Evolutionary conservation across 2,329 filamentous ascomycete species (phyloP).

Genomic region (Anthostomella pinea): DNA sequence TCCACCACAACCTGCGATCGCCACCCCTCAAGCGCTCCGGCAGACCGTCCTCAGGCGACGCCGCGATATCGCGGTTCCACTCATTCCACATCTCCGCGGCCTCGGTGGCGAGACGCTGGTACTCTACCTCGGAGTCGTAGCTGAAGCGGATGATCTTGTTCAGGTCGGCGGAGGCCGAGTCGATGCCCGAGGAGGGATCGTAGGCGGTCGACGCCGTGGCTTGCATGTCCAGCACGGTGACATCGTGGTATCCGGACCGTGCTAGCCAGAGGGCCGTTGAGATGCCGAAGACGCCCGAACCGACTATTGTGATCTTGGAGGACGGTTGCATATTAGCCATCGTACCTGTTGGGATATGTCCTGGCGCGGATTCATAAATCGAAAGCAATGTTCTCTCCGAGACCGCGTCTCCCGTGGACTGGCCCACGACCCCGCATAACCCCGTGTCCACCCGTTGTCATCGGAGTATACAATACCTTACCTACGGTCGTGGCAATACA

Average conservation of each 20-base stretch:
- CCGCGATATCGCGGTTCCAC: conserved; percentile 42
- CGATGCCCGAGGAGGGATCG: conserved; percentile 37
- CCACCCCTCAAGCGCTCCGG: conserved; percentile 14
- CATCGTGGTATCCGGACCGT: conserved; percentile 42
- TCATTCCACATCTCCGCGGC: conserved; percentile 40
- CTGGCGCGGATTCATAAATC: too few species aligned
- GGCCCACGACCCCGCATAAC: too few species aligned
- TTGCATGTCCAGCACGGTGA: conserved; percentile 49
- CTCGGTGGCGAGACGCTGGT: conserved; percentile 44
- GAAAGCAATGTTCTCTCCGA: too few species aligned
- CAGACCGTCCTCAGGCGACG: conserved; percentile 13
- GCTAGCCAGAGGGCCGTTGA: conserved; percentile 42
- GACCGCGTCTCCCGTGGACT: too few species aligned
- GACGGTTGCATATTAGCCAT: too few species aligned
- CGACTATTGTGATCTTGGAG: conserved; percentile 37
- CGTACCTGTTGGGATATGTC: too few species aligned
- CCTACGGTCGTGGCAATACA: too few species aligned
- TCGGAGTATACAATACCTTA: too few species aligned
- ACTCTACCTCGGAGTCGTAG: conserved; percentile 43
- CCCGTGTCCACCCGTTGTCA: too few species aligned
- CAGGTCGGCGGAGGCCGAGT: conserved; percentile 34
- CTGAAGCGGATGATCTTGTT: conserved; percentile 44
- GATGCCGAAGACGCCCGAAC: conserved; percentile 41
- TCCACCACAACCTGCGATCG: conserved; percentile 24
- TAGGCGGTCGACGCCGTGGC: conserved; percentile 39